A percentile compares a stretch with the other conserved stretches of the same genome.
Evolutionary conservation across 805 yeast genomes (phyloP).

Genomic region (Komagataella ulmi): DNA sequence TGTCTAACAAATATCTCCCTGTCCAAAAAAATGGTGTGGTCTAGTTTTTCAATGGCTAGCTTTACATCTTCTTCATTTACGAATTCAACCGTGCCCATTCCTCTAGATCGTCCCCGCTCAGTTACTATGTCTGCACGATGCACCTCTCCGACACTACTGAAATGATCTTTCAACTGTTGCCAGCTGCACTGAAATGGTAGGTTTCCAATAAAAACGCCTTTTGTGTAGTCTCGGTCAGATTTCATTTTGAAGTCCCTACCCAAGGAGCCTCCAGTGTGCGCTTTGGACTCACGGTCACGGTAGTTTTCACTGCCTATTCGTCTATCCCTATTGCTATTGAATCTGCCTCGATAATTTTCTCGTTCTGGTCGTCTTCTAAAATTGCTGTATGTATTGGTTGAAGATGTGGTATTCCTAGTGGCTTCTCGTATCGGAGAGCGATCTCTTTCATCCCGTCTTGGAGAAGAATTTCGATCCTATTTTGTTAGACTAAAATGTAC

Average conservation of each 20-base stretch:
- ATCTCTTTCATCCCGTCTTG: background rate
- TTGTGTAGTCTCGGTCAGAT: conserved; percentile 37
- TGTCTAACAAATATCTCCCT: conserved; percentile 83
- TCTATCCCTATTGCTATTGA: conserved; percentile 15
- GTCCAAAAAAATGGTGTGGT: conserved; percentile 52
- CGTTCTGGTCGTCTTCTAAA: background rate
- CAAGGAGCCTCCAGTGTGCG: conserved; percentile 13
- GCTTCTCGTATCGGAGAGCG: background rate
- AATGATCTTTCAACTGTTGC: conserved; percentile 43
- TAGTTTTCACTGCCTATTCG: conserved; percentile 11
- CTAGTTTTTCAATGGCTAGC: conserved; percentile 56
- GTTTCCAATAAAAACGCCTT: conserved; percentile 64
- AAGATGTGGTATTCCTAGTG: background rate
- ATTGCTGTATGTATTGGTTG: background rate
- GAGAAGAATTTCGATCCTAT: background rate
- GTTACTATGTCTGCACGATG: conserved; percentile 75
- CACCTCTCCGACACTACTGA: conserved; percentile 49
- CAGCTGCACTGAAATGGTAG: conserved; percentile 54
- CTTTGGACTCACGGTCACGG: conserved; percentile 7
- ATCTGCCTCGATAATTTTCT: conserved; percentile 14
- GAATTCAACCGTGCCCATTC: conserved; percentile 88
- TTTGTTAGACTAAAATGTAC: background rate
- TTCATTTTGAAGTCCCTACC: conserved; percentile 9
- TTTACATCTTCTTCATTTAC: conserved; percentile 48
- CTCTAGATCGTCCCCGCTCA: conserved; percentile 68